Conservation (phyloP, 2,329 filamentous ascomycete species). For the Neofusicoccum laricinum region DNA sequence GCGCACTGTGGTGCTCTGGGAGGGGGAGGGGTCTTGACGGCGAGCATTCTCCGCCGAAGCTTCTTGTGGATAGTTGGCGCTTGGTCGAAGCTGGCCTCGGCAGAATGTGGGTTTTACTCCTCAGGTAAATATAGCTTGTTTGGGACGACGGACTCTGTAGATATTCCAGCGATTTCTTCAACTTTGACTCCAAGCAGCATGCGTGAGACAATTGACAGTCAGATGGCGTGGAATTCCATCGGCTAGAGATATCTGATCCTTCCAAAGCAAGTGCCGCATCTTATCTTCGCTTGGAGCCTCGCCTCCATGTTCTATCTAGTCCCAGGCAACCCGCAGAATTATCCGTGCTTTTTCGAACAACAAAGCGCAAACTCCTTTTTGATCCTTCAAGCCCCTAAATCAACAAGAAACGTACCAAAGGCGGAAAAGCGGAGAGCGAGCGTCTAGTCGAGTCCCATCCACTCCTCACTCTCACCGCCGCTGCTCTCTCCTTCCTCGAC, state of each 20-base stretch:
- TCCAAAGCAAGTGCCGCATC: background rate
- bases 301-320: background rate
- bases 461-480: constrained; percentile 3
- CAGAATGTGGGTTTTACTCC: background rate
- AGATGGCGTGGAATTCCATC: background rate
- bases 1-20: background rate
- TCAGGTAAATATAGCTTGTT: background rate
- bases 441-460: constrained; percentile 11
- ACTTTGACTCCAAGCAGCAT: background rate
- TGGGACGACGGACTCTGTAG: background rate
- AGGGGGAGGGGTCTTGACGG: background rate
- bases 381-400: background rate
- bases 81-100: background rate
- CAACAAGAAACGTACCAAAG: background rate
- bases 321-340: background rate
- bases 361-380: constrained; percentile 4
- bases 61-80: background rate
- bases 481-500: background rate
- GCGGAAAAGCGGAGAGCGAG: background rate
- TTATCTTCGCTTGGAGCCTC: background rate
- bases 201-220: background rate
- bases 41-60: too few species aligned
- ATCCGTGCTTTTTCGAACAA: background rate
- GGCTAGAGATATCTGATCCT: background rate
- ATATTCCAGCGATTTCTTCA: background rate